phyloP scores from a whole-genome alignment of 495 filamentous ascomycete species.

The Aspergillus taichungensis region DNA sequence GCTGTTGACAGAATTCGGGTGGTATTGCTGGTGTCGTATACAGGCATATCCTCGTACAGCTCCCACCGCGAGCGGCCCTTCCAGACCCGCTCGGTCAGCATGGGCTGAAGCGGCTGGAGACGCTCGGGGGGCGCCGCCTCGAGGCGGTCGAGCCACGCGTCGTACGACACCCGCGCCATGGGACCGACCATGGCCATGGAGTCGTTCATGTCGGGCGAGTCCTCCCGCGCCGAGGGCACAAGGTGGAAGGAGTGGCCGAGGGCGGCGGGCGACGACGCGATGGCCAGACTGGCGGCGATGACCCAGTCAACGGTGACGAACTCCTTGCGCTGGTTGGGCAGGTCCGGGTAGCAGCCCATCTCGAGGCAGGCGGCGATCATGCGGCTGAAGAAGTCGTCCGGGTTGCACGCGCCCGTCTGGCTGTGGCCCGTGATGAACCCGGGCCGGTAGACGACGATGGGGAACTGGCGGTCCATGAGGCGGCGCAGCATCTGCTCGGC shows the following conservation, averaged over 20 bases:
- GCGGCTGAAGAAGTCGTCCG: slow-evolving; percentile 15
- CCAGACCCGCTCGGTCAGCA: slow-evolving; percentile 11
- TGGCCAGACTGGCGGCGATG: slow-evolving; percentile 6
- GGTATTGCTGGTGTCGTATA: slow-evolving; percentile 10
- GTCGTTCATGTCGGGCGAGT: slow-evolving; percentile 8
- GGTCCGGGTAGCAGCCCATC: slow-evolving; percentile 8
- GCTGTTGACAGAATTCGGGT: no score
- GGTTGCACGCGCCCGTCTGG: slow-evolving; percentile 9
- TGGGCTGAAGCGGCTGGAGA: slow-evolving; percentile 9
- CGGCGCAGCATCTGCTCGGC: slow-evolving; percentile 1
- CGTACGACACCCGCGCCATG: slow-evolving; percentile 1
- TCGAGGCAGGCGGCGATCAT: slow-evolving; percentile 6
- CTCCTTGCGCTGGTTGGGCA: slow-evolving; percentile 13
- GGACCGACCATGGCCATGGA: slow-evolving; percentile 3
- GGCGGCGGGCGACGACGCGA: slow-evolving; percentile 2
- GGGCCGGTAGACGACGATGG: slow-evolving; percentile 1
- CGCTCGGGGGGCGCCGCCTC: neutral
- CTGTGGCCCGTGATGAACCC: slow-evolving; percentile 6
- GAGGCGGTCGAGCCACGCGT: slow-evolving; percentile 5
- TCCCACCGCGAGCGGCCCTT: slow-evolving; percentile 15
- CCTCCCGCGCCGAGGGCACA: slow-evolving; percentile 1
- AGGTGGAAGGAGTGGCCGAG: slow-evolving; percentile 12
- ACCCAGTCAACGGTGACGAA: slow-evolving; percentile 15
- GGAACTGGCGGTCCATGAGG: neutral
- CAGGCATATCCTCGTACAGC: slow-evolving; percentile 14